Evolutionary conservation across 495 filamentous ascomycete species (phyloP).

Genomic region (Peziza echinospora): DNA sequence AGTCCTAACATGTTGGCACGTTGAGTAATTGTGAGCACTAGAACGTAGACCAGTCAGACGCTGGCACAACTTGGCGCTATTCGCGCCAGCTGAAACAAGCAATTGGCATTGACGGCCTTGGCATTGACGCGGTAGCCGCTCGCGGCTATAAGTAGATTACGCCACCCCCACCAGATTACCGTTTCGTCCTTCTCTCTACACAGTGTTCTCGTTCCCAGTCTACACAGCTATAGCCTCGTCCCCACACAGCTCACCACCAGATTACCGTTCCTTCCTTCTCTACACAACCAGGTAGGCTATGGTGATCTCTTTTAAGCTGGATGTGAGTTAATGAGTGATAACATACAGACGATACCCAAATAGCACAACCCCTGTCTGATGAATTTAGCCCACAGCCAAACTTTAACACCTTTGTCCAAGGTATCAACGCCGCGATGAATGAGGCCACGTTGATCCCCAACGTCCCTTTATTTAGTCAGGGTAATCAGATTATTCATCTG

Average conservation of each 20-base stretch:
- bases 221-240: background rate
- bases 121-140: background rate
- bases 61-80: no score
- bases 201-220: background rate
- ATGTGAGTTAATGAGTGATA: background rate
- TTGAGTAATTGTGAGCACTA: no score
- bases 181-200: background rate
- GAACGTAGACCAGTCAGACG: no score
- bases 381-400: conserved; percentile 3
- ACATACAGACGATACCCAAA: background rate
- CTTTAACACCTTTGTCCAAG: conserved; percentile 4
- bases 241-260: background rate
- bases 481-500: conserved; percentile 3
- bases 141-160: no score
- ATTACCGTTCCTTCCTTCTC: no score
- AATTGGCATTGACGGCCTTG: no score
- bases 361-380: background rate
- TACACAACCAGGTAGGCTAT: background rate
- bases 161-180: background rate
- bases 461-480: conserved; percentile 3
- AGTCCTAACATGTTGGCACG: no score
- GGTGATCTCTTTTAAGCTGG: background rate
- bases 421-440: conserved; percentile 4
- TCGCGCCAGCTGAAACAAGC: no score
- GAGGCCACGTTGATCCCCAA: conserved; percentile 4